Evolutionary conservation across 176 grass and related monocot genomes (phyloP), one percentile per base, ranked within the genome.

Genomic region (Bolboschoenus planiculmis): DNA sequence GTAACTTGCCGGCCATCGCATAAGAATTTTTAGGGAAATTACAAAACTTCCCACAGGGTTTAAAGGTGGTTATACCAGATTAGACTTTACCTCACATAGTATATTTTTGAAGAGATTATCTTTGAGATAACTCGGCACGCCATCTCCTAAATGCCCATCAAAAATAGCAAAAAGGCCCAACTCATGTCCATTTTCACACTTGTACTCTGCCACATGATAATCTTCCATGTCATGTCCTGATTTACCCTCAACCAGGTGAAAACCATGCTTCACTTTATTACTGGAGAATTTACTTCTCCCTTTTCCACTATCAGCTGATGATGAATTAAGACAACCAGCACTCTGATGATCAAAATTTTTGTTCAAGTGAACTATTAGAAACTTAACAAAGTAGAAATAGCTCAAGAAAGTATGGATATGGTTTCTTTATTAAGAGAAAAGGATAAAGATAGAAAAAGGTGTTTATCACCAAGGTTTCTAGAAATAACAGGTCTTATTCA

Each of bases 141-240:
- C 81, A 74, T 95, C 86, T 79, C 96, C 96, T 87, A 99, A 85
- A 89, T 99, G 96, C 15, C 96, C 96, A 78, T 99, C 96, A 37
- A 95, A 99, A 83, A 99, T 99, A 80, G 96, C 96, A 55, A 99
- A 99, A 64, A 99, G 88, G 20, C 96, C 96, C 81, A 99, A 88
- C 60, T 99, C 96, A 26, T 90, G 91, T 34, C 59, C 83, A 77
- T 93, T 95, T 59, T 95, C 91, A 23, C 61, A 88, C 84, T 89
- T 99, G 58, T 99, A 99, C 85, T 93, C 86, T 29, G 96, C 89
- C 31, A 93, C 96, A 87, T 91, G 96, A 56, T 99, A 99, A 79
- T 99, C 96, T 85, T 99, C 96, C 96, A 99, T 99, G 76, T 99
- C 88, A 93, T 99, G 96, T 10, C 92, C 96, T 84, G 96, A 90